Percentiles rank a stretch among this genome's conserved stretches.
Evolutionary conservation across 768 basidiomycete species (phyloP).

Genomic region (Suillus cothurnatus): DNA sequence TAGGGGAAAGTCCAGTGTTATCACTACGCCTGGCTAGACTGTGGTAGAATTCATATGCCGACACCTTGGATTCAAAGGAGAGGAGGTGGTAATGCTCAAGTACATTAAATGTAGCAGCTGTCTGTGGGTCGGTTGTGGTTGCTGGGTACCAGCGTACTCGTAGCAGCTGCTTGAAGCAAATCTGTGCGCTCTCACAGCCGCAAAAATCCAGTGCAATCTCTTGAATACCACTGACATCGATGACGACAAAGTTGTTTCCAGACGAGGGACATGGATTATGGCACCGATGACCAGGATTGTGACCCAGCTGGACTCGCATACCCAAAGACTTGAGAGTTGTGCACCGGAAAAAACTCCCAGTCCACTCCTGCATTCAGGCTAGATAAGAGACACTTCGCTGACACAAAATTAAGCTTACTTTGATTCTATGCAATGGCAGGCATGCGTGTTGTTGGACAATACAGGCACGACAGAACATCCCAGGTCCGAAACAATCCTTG

Average conservation of each 20-base stretch:
- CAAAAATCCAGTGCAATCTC: conserved; percentile 23
- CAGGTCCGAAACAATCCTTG: conserved; percentile 14
- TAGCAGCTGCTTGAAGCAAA: conserved; percentile 32
- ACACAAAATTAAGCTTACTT: conserved; percentile 9
- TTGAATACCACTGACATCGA: conserved; percentile 22
- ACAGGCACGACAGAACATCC: conserved; percentile 12
- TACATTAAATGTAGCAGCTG: conserved; percentile 33
- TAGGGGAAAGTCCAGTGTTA: conserved; percentile 27
- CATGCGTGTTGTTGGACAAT: conserved; percentile 7
- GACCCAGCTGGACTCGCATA: conserved; percentile 24
- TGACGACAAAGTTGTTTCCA: conserved; percentile 17
- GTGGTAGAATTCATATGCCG: conserved; percentile 34
- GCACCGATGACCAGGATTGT: conserved; percentile 14
- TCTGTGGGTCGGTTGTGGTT: conserved; percentile 28
- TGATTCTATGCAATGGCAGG: conserved; percentile 19
- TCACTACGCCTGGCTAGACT: conserved; percentile 27
- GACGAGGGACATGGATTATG: background rate
- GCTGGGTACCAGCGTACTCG: conserved; percentile 33
- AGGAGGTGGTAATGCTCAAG: conserved; percentile 35
- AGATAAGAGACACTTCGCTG: background rate
- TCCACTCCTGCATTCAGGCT: conserved; percentile 19
- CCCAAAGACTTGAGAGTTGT: conserved; percentile 18
- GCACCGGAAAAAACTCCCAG: conserved; percentile 14
- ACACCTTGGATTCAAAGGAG: conserved; percentile 32
- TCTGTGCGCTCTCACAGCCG: conserved; percentile 15